phyloP scores from a whole-genome alignment of 495 filamentous ascomycete genomes.

The Aspergillus sclerotioniger region DNA sequence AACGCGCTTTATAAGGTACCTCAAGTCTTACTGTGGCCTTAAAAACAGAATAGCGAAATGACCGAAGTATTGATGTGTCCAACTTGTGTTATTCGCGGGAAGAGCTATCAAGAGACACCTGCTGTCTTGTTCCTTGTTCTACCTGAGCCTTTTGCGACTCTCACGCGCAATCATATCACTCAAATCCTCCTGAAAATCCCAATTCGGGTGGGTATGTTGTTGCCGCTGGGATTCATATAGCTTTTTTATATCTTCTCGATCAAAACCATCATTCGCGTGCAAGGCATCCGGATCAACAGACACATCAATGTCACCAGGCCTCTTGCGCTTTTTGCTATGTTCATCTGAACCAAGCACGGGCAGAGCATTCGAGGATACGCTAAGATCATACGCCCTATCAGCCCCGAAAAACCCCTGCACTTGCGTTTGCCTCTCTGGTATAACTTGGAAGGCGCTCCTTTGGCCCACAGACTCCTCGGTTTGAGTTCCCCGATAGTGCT shows the following conservation, averaged over 20 bases:
- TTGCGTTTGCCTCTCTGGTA: conserved; percentile 80
- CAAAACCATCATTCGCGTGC: conserved; percentile 65
- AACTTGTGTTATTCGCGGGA: background rate
- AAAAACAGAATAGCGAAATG: no score
- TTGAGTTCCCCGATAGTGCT: conserved; percentile 79
- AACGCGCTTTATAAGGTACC: no score
- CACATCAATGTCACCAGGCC: conserved; percentile 92
- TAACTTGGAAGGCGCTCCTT: conserved; percentile 79
- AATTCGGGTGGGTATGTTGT: conserved; percentile 66
- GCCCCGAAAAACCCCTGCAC: conserved; percentile 94
- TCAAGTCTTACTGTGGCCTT: no score
- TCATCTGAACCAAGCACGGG: conserved; percentile 82
- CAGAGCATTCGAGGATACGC: conserved; percentile 47
- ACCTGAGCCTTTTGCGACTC: conserved; percentile 81
- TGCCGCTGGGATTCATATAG: conserved; percentile 76
- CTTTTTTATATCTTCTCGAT: conserved; percentile 62
- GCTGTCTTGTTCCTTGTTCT: conserved; percentile 72
- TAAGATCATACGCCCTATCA: conserved; percentile 87
- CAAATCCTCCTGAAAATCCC: conserved; percentile 88
- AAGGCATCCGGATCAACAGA: conserved; percentile 81
- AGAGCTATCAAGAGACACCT: conserved; percentile 21
- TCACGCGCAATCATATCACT: conserved; percentile 97
- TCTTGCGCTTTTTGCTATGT: conserved; percentile 79
- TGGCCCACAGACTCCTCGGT: conserved; percentile 78
- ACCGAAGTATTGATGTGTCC: background rate